Evolutionary conservation across 1,139 yeast species (phyloP), one percentile per base, ranked within the genome.

Genomic region (Debaryomyces singareniensis): DNA sequence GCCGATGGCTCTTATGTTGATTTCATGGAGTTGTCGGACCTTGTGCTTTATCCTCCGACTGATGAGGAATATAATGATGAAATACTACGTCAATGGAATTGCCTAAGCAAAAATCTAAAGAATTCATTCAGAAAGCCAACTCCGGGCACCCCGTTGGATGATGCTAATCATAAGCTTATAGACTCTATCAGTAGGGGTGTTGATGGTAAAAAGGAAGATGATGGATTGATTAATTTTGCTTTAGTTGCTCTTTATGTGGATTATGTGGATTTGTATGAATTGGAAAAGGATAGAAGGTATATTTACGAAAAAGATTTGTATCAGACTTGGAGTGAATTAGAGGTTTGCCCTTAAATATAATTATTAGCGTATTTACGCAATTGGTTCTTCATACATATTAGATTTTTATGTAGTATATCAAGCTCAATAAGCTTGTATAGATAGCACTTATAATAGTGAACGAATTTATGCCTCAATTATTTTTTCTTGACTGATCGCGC

Each of bases 101-200:
- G 47, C 4, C 54, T 83, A 36, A 75, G 87, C 3, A 67, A 78
- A 36, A 49, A 52, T 5, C 59, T 81, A 48, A 78, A 78, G 49
- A 71, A 77, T 29, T 64, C 79, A 16, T 85, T 80, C 53, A 70
- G 83, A 34, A 78, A 76, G 42, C 95, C 95, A 1, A 55, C 68
- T 1, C 95, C 95, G 1, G 79, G 80, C 14, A 58, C 75, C 2
- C 56, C 59, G 15, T 50, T 84, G 50, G 69, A 73, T n/a, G 66
- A 63, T n/a, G 78, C 72, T 22, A 71, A 71, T 34, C 65, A 66
- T 25, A 73, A 72, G 45, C 51, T 63, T 35, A 58, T 85, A 26
- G 94, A 85, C 52, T 72, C 82, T 32, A 79, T 85, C 30, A 66
- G 74, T 29, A 68, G 95, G 40, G 93, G 95, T 4, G 95, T 84